phyloP scores from a whole-genome alignment of 1,284 basidiomycete genomes.

The Dichomitus squalens region DNA sequence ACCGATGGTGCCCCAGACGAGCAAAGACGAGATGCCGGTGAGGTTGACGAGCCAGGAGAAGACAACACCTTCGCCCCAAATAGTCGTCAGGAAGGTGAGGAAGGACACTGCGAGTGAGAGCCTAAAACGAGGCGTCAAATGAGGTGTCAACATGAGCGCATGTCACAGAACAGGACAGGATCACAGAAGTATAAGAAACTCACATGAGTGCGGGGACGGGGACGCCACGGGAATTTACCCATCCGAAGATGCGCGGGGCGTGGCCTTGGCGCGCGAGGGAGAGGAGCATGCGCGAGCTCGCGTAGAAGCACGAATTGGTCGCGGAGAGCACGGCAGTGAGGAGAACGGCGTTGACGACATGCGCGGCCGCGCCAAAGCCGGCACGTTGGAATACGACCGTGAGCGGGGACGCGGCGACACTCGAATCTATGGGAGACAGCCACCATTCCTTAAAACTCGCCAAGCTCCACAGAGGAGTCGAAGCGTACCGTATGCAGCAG shows the following conservation, averaged over 20 bases:
- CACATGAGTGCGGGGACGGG: constrained; percentile 56
- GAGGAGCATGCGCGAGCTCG: constrained; percentile 80
- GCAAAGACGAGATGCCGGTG: constrained; percentile 68
- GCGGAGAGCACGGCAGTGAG: constrained; percentile 68
- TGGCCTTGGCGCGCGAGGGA: constrained; percentile 78
- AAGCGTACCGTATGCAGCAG: constrained; percentile 43
- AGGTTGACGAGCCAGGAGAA: constrained; percentile 68
- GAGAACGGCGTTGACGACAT: constrained; percentile 59
- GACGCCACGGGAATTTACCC: constrained; percentile 64
- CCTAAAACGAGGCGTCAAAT: constrained; percentile 27
- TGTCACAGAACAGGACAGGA: no score
- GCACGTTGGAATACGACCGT: constrained; percentile 62
- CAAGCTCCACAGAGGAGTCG: not conserved
- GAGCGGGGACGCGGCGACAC: constrained; percentile 54
- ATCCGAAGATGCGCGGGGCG: constrained; percentile 76
- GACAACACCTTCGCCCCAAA: constrained; percentile 56
- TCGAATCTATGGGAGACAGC: constrained; percentile 36
- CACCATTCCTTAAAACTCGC: not conserved
- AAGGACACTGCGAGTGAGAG: constrained; percentile 47
- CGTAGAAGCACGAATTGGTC: constrained; percentile 71
- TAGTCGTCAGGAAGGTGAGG: constrained; percentile 55
- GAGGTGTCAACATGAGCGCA: no score
- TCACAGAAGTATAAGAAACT: constrained; percentile 4
- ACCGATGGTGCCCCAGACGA: constrained; percentile 66
- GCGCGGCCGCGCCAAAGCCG: constrained; percentile 57